Base-by-base conservation (phyloP, 2,329 filamentous ascomycete genomes). In the Aspergillus eucalypticola region DNA sequence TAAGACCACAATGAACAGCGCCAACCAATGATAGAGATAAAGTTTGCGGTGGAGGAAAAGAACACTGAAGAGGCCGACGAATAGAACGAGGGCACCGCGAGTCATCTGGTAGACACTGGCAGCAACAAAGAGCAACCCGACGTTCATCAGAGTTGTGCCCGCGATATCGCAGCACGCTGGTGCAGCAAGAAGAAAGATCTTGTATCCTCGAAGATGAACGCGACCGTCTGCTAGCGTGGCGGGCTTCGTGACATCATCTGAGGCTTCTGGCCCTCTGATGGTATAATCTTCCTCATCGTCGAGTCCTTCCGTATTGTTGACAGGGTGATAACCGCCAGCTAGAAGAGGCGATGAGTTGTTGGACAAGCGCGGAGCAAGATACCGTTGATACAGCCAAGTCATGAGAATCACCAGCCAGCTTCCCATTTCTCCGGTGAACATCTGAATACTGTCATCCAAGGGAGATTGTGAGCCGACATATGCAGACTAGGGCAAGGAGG, bases 81-180 rank as follows among this genome's bases (percentile, higher is more conserved):
- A 99, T 6, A 99, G 83, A 3, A 99, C 94, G 44, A 99, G 83
- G 0, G 95, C 95, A 8, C 95, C 95, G 60, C 95, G 84, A 1
- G 94, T 98, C 95, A 99, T 99, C 79, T 99, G 95, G 78, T 97
- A 99, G 71, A 99, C 97, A 62, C 91, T 96, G 1, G 95, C 92
- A 11, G 91, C 95, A 23, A 98, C 93, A 73, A 98, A 93, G 52
- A 98, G 83, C 66, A 99, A 83, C 3, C 95, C 95, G 4, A 92
- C 90, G 72, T 99, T 99, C 93, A 99, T 98, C 58, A 98, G 84
- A 3, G 95, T 99, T 4, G 95, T 99, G 51, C 92, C 95, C 23
- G 90, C 87, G 65, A 98, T 96, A 74, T 99, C 95, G 78, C 93
- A 97, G 72, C 92, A 89, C 44, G 95, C 91, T 1, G 95, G 95